Evolutionary conservation across 371 early-diverging fungal species (phyloP).

Genomic region (Mortierella polycephala): DNA sequence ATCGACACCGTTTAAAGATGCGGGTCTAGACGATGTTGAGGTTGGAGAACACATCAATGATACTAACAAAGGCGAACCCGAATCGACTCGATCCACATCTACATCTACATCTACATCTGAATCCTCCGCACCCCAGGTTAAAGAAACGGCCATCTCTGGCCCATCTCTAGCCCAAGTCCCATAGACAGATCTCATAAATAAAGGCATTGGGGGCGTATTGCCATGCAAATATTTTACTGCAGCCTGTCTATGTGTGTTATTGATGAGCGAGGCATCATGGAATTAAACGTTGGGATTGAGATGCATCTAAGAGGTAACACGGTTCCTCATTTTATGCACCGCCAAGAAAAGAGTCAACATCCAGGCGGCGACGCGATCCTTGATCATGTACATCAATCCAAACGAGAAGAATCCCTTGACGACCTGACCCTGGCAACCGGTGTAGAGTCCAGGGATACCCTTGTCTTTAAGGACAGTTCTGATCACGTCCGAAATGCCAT

Average conservation of each 20-base stretch:
- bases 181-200: too few species aligned
- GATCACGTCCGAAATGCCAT: constrained; percentile 59
- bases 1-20: constrained; percentile 15
- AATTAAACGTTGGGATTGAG: background rate
- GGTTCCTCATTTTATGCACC: constrained; percentile 47
- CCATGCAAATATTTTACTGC: too few species aligned
- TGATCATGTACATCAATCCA: constrained; percentile 75
- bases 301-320: constrained; percentile 12
- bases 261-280: background rate
- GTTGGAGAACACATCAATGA: constrained; percentile 4
- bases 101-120: too few species aligned
- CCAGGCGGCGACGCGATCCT: constrained; percentile 67
- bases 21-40: background rate
- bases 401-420: constrained; percentile 73
- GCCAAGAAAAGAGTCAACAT: constrained; percentile 61
- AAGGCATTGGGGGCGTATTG: too few species aligned
- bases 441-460: constrained; percentile 64
- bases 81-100: background rate
- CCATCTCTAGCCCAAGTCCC: too few species aligned
- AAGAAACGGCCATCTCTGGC: too few species aligned
- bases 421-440: constrained; percentile 64
- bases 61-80: background rate
- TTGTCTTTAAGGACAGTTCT: constrained; percentile 58
- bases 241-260: background rate
- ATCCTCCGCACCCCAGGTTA: too few species aligned